These are phyloP conservation scores for Cladosporium sp. DNA, from an alignment of 2,329 filamentous ascomycete genomes.

Conservation along the genomic window DNA sequence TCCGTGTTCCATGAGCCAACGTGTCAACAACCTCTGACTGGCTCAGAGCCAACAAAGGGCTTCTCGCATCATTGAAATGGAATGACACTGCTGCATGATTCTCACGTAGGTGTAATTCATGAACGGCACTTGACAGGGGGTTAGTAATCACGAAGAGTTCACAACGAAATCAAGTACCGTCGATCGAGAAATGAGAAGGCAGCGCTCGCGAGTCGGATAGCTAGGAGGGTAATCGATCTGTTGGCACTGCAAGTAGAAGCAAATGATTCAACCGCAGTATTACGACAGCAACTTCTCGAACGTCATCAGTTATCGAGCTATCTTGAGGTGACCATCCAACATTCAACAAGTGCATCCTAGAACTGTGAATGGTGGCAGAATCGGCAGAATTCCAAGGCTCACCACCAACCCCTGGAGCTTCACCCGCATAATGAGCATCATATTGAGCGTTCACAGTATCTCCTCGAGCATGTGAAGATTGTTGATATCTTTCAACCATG, in stretches of 20 bases:
- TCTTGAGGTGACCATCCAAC: no score
- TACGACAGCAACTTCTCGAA: background rate
- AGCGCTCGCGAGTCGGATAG: background rate
- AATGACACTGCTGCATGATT: background rate
- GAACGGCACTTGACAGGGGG: background rate
- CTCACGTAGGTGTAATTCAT: background rate
- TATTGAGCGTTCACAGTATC: background rate
- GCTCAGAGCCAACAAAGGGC: background rate
- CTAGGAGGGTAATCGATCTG: background rate
- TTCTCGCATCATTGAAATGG: background rate
- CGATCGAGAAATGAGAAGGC: background rate
- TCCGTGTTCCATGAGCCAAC: background rate
- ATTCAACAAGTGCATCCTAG: background rate
- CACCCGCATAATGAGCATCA: background rate
- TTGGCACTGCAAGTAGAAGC: background rate
- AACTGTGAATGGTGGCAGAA: background rate
- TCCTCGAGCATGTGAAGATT: conserved; percentile 7
- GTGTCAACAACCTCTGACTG: background rate
- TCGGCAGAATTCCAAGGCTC: background rate
- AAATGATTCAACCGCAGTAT: background rate
- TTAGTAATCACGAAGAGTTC: background rate
- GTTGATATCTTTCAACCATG: background rate
- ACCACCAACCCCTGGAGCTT: background rate
- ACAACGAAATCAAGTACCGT: background rate
- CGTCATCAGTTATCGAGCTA: background rate